Conservation (phyloP, 495 filamentous ascomycete genomes). For the Penicillium canescens region DNA sequence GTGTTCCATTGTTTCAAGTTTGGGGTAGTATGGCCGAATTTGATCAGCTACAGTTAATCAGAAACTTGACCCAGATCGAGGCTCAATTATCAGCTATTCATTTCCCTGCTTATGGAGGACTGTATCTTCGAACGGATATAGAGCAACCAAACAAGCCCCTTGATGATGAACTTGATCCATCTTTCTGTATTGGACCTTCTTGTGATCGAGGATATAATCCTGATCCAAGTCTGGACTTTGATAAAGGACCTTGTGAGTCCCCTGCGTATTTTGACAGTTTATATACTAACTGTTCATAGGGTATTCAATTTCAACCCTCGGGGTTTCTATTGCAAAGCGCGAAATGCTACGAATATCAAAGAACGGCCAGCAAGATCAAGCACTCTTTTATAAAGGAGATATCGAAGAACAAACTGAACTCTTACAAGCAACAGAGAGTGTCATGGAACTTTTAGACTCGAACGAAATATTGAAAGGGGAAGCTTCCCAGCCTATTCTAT, state of each 20-base stretch:
- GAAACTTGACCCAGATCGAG: slow-evolving; percentile 28
- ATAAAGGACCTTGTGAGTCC: slow-evolving; percentile 29
- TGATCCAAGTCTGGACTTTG: slow-evolving; percentile 8
- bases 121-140: slow-evolving; percentile 28
- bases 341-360: slow-evolving; percentile 20
- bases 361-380: background rate
- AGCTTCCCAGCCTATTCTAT: slow-evolving; percentile 28
- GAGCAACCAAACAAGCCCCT: slow-evolving; percentile 6
- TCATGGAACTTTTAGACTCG: slow-evolving; percentile 24
- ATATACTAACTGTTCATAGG: slow-evolving; percentile 19
- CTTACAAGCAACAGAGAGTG: slow-evolving; percentile 14
- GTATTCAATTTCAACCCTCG: slow-evolving; percentile 17
- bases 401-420: slow-evolving; percentile 18
- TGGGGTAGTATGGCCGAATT: slow-evolving; percentile 27
- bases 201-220: slow-evolving; percentile 19
- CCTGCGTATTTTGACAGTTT: background rate
- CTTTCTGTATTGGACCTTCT: slow-evolving; percentile 26
- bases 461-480: slow-evolving; percentile 11
- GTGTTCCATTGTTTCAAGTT: slow-evolving; percentile 30
- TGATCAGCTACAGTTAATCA: slow-evolving; percentile 30
- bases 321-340: slow-evolving; percentile 22
- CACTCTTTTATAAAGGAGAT: slow-evolving; percentile 15
- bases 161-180: slow-evolving; percentile 18
- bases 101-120: slow-evolving; percentile 33
- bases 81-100: slow-evolving; percentile 22